These are phyloP conservation scores for Aspergillus felis DNA, from an alignment of 2,329 filamentous ascomycete genomes.

Conservation along the genomic window DNA sequence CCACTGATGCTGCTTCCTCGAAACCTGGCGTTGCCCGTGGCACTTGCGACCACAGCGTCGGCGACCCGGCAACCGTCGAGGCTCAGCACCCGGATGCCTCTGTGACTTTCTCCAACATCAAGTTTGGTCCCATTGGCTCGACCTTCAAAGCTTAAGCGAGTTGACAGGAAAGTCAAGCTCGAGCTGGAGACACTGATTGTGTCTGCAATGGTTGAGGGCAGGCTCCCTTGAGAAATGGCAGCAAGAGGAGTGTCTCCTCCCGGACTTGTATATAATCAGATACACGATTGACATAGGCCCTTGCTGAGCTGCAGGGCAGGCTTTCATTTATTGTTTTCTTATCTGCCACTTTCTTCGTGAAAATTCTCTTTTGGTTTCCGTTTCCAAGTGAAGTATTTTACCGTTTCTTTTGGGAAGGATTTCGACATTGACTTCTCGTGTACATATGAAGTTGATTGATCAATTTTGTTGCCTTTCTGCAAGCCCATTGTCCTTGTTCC, in stretches of 20 bases:
- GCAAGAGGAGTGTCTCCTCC: not conserved
- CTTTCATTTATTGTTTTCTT: not conserved
- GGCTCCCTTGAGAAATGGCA: not conserved
- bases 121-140: conserved; percentile 53
- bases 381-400: not conserved
- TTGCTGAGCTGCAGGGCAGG: not conserved
- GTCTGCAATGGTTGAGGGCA: not conserved
- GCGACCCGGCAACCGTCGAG: conserved; percentile 51
- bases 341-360: not conserved
- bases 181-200: not conserved
- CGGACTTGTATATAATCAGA: not conserved
- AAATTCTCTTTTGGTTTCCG: not conserved
- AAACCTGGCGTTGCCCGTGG: conserved; percentile 51
- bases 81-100: conserved; percentile 42
- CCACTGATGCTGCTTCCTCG: conserved; percentile 42
- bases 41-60: conserved; percentile 49
- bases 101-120: conserved; percentile 58
- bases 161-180: not conserved
- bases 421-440: not conserved
- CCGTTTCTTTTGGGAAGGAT: not conserved
- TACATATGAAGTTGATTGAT: not conserved
- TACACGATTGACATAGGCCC: not conserved
- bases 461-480: not conserved
- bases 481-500: not conserved
- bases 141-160: conserved; percentile 37